These are phyloP conservation scores for Venturia aucupariae DNA, from an alignment of 2,329 filamentous ascomycete species.

Conservation along the genomic window DNA sequence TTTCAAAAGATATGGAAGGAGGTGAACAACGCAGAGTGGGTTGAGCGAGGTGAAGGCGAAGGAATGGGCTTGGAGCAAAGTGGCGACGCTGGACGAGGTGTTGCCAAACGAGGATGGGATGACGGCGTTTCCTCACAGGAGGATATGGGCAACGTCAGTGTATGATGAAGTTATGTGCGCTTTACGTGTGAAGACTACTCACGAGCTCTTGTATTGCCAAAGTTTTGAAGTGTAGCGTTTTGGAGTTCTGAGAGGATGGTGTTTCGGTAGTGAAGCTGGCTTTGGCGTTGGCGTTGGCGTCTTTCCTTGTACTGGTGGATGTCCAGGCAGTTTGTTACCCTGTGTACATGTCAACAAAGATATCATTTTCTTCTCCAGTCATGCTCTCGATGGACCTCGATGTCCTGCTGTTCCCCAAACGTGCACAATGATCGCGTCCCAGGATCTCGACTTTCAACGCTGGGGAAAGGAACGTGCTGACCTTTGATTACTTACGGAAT, in stretches of 20 bases:
- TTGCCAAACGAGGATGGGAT: background rate
- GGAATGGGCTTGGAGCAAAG: constrained; percentile 7
- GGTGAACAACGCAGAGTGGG: constrained; percentile 41
- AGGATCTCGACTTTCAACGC: background rate
- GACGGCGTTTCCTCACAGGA: constrained; percentile 3
- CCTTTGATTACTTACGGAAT: too few species aligned
- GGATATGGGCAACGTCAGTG: constrained; percentile 13
- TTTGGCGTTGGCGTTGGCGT: background rate
- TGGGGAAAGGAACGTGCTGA: background rate
- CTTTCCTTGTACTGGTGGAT: background rate
- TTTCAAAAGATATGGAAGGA: constrained; percentile 83
- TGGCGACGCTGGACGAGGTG: constrained; percentile 4
- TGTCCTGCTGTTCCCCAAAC: background rate
- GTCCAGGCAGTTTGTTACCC: background rate
- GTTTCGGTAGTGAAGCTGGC: background rate
- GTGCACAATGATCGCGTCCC: background rate
- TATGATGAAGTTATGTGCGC: background rate
- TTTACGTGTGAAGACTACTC: background rate
- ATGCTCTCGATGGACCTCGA: background rate
- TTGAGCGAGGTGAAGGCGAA: constrained; percentile 31
- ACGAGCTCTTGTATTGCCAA: background rate
- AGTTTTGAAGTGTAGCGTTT: background rate
- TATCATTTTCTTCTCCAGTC: background rate
- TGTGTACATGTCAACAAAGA: background rate
- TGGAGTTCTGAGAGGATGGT: background rate